Evolutionary conservation across 257 asterid genomes (phyloP), one percentile per base, ranked within the genome.

Genomic region (Euphrasia confusa): DNA sequence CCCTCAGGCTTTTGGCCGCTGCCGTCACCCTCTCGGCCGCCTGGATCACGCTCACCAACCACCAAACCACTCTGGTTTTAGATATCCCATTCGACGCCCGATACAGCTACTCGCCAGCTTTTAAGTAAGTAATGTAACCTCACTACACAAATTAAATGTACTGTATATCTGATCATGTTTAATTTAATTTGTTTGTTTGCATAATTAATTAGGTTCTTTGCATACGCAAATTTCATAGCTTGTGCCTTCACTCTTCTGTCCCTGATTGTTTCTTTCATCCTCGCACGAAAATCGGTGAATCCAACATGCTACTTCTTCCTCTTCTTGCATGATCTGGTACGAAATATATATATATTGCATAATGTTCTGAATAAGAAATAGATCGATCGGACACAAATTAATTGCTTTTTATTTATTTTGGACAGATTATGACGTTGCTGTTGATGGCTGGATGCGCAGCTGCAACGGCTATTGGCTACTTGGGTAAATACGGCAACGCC

Each of bases 261-360:
- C 0, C 53, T 79, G 0, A 10, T 81, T 10, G 6, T 74, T 12
- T 69, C 68, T 2, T 39, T 69, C 63, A 11, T 78, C 69, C 50
- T 76, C 0, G 65, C 75, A 5, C 60, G 61, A 37, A 86, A 74
- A 60, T 54, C 73, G 1, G 63, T 64, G 12, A 54, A 74, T 61
- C 61, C 75, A 2, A 49, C 37, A 2, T 33, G 70, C 56, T 75
- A 78, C 61, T 86, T 84, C 79, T 69, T 15, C 77, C 3, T 89
- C 55, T 86, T 86, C 66, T 30, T 89, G 28, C 94, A 70, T 70
- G 97, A 89, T 72, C 57, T 89, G 94, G 95, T 89, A 75, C 21
- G 54, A n/a, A n/a, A n/a, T n/a, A n/a, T n/a, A n/a, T n/a, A n/a
- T n/a, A n/a, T n/a, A n/a, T n/a, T n/a, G n/a, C n/a, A n/a, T n/a